Base-by-base conservation (phyloP, 257 asterid genomes). In the Primulina huaijiensis region DNA sequence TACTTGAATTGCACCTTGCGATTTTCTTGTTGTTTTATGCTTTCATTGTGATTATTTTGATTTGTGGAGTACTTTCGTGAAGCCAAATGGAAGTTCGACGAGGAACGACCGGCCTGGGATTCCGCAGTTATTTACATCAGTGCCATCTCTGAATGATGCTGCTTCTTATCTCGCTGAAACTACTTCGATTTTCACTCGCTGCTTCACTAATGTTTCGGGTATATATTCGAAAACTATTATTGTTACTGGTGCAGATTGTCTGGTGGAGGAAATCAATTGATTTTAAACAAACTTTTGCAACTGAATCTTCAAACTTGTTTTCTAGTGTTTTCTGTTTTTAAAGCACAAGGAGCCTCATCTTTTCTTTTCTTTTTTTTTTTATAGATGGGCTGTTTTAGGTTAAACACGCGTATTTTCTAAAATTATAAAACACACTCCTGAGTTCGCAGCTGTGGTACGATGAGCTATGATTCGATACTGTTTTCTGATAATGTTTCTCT, bases 141-240 rank as follows among this genome's bases (percentile, higher is more conserved):
- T 90, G 40, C 96, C 98, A 7, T 72, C 86, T 67, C 78, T 94
- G 50, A 76, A 85, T 65, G 97, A 89, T 1, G 97, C 97, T 64
- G 95, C 99, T 67, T 82, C 97, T 30, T 91, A 85, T 85, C 74
- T 91, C 71, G 86, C 97, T 9, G 96, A 88, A 70, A 83, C 97
- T 7, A 81, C 95, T 62, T 89, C 97, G 7, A 84, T 85, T 65
- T 89, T 89, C 79, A 84, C 98, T 25, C 83, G 96, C 14, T 94
- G 97, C 79, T 91, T 90, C 76, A 68, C 88, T 12, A 89, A 85
- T 72, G 78, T 76, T 78, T 75, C 92, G 6, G 81, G 97, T 88
- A 81, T 58, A 40, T 62, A 72, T 67, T 30, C 1, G 74, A 19
- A 30, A 9, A 56, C 73, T 31, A 19, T 77, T 27, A 34, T 19